A percentile compares a stretch with the other conserved stretches of the same genome.
Conservation (phyloP, 2,329 filamentous ascomycete species). For the Epichloe bromicola region DNA sequence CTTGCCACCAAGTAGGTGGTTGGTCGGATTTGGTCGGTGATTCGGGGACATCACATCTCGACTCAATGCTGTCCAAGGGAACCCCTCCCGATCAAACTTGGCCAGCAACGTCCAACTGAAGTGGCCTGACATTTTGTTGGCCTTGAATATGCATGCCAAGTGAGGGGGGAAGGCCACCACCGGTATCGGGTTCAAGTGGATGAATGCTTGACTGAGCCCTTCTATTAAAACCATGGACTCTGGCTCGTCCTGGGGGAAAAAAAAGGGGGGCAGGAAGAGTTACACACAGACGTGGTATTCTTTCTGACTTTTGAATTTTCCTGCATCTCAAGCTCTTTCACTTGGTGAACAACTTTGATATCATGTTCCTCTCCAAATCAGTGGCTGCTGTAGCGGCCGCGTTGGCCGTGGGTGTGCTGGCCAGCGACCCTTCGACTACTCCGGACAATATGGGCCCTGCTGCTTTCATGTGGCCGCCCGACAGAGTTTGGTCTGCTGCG, state of each 20-base stretch:
- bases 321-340: background rate
- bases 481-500: conserved; percentile 40
- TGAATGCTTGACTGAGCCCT: no score
- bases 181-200: no score
- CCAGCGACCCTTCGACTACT: background rate
- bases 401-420: no score
- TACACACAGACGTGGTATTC: no score
- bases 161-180: background rate
- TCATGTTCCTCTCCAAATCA: background rate
- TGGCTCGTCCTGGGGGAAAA: background rate
- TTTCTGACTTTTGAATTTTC: background rate
- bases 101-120: background rate
- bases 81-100: no score
- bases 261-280: no score
- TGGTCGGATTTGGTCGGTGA: background rate
- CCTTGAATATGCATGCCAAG: background rate
- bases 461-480: conserved; percentile 47
- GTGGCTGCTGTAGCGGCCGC: background rate
- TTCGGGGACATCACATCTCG: background rate
- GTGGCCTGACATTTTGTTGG: background rate
- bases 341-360: background rate
- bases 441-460: conserved; percentile 36
- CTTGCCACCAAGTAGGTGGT: background rate
- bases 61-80: no score
- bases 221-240: background rate